Evolutionary conservation across 495 filamentous ascomycete species (phyloP), one percentile per base, ranked within the genome.

Genomic region (Annulohypoxylon moriforme): DNA sequence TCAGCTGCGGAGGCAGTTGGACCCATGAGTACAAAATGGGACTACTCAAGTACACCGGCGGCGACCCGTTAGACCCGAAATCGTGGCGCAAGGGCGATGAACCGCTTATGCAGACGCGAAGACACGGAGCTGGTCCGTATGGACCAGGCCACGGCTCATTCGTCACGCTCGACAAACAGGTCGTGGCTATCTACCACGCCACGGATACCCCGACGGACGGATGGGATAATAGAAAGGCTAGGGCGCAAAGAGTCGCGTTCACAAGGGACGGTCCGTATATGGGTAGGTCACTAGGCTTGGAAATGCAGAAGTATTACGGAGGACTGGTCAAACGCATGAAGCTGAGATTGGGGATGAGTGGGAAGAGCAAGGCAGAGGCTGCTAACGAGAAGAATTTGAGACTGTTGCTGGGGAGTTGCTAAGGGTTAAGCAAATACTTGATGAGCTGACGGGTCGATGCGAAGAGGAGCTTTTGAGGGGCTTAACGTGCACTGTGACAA

Each of bases 21-120:
- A 78, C 76, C 8, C 70, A 77, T 25, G 75, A 77, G 34, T 78
- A 78, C 68, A 78, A 78, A 70, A 78, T 78, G 76, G 75, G 72
- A 0, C 46, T 74, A 5, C 50, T 78, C 6, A 64, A 59, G 55
- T 76, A 72, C 52, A 36, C 68, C 40, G 76, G 76, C 1, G 72
- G 76, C 44, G 72, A 75, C 56, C 76, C 76, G 16, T 63, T 78
- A 1, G 64, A 75, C 25, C 53, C 75, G 1, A 42, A 8, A 1
- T 75, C 76, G 8, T 78, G 76, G 76, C 60, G 53, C n/a, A 78
- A 78, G 56, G 62, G 72, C 6, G 55, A 65, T 9, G 70, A 73
- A 34, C 76, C 76, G 31, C 72, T 78, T 7, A 44, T 78, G 1
- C 75, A 77, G 63, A 69, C 69, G 9, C 64, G 59, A 13, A 47